Base-by-base conservation (phyloP, 768 basidiomycete genomes). In the Phaeotremella fagi region DNA sequence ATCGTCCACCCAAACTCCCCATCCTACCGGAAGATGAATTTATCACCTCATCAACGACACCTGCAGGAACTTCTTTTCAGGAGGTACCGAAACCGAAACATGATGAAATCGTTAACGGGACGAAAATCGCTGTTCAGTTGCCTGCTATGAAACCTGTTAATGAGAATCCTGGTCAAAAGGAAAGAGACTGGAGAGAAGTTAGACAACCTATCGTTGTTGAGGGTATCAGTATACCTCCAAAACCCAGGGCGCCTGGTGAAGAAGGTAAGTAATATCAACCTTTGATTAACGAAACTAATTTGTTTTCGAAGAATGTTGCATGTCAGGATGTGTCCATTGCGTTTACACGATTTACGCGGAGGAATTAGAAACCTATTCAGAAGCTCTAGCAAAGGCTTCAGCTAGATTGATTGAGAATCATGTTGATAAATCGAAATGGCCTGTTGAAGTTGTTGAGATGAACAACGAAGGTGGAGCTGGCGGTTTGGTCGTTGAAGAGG, bases 321-420 rank as follows among this genome's bases (percentile, higher is more conserved):
- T 92, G 90, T 90, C 88, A 2, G 88, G 88, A 26, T 94, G 90
- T 66, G 87, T 89, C 0, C 75, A 91, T n/a, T 92, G 90, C 71
- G 86, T 92, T 6, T 88, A 92, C 74, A 88, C 90, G 62, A 72
- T 90, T 23, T 89, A 90, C 74, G 83, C 87, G 55, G 88, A 90
- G 44, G 81, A 84, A 0, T 71, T 88, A 1, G 76, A 77, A 22
- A 77, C 76, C 12, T 90, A 90, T 76, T 79, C 80, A 23, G 78
- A 80, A 12, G 78, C 83, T 3, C 59, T 90, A 0, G 63, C 64
- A 2, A 55, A 76, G 0, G 72, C 90, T 9, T 79, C 80, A n/a
- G 43, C 72, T 4, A 76, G 81, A 2, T 81, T 91, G 12, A 43
- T 65, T 1, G 66, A 74, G 0, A 71, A 78, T 50, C 70, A 74